Evolutionary conservation across 2,329 filamentous ascomycete species (phyloP), one percentile per base, ranked within the genome.

Genomic region (Coleophoma crateriformis): DNA sequence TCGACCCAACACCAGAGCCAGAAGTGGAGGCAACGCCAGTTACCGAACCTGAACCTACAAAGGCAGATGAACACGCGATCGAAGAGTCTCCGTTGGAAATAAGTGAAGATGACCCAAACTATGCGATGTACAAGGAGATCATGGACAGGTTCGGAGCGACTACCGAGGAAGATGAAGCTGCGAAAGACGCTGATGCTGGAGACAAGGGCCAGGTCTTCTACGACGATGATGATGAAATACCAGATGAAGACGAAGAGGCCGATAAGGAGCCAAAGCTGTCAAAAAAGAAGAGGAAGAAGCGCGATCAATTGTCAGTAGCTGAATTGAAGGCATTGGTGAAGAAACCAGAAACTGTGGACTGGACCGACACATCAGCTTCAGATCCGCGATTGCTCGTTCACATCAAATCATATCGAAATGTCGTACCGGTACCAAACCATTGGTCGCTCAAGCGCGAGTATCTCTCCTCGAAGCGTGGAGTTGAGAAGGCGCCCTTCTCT

Each of bases 361-460:
- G 94, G 94, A 94, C 95, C 48, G 94, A 99, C 65, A 88, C 89
- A 12, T 95, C 90, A 14, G 91, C 94, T 1, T 83, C 88, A 22
- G 91, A 99, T 65, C 94, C 94, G 13, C 82, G 86, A 49, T 74
- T 97, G 40, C 79, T 99, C 11, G 89, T 97, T 22, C 88, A 95
- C 63, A 91, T 99, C 74, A 99, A 97, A 69, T 87, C 89, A 3
- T 88, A 95, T 66, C 84, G 91, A 58, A 99, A 99, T 65, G 88
- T 96, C 22, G 91, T 99, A 1, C 94, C 94, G 1, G 94, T 99
- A 1, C 94, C 94, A 2, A 77, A 79, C 4, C 94, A 99, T 67
- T 99, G 94, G 94, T 90, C 89, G 0, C 74, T 99, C 49, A 99
- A 99, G 74, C 84, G 94, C 58, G 94, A 99, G 67, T 99, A 99